phyloP scores from a whole-genome alignment of 352 stramenopile species.

The Globisporangium megalacanthum region DNA sequence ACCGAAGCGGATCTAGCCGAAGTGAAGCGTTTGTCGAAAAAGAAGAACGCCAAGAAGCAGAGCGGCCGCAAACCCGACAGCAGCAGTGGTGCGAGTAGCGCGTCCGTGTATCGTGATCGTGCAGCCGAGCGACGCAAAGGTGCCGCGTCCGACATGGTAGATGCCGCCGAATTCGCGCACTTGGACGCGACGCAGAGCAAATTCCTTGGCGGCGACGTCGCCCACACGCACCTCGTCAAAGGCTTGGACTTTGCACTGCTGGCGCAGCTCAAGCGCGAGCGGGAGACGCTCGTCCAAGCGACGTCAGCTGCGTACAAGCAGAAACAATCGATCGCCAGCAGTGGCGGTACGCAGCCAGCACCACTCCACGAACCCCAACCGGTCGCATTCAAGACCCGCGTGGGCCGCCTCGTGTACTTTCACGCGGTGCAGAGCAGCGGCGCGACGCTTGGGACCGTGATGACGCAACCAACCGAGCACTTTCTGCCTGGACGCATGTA shows the following conservation, averaged over 20 bases:
- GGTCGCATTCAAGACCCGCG: constrained; percentile 53
- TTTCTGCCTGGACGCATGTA: constrained; percentile 72
- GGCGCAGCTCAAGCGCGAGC: constrained; percentile 80
- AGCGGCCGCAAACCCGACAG: constrained; percentile 13
- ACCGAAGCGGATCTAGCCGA: constrained; percentile 41
- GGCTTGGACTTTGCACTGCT: constrained; percentile 85
- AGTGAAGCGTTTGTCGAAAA: constrained; percentile 54
- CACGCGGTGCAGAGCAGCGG: constrained; percentile 45
- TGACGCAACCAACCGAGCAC: constrained; percentile 35
- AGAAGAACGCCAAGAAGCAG: constrained; percentile 62
- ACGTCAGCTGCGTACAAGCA: constrained; percentile 27
- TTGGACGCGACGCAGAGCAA: constrained; percentile 76
- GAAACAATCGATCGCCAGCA: constrained; percentile 4
- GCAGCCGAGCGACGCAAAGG: constrained; percentile 56
- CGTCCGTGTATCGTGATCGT: constrained; percentile 47
- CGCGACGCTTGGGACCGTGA: neutral
- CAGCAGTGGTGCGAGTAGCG: neutral
- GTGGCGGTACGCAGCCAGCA: neutral
- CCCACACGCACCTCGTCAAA: constrained; percentile 88
- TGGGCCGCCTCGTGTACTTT: constrained; percentile 62
- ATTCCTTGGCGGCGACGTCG: constrained; percentile 74
- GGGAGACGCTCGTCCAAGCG: constrained; percentile 40
- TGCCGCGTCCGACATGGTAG: constrained; percentile 29
- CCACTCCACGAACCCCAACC: neutral
- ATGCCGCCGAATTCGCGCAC: constrained; percentile 44